Base-by-base conservation (phyloP, 441 rosid genomes). In the Gossypium schwendimanii region DNA sequence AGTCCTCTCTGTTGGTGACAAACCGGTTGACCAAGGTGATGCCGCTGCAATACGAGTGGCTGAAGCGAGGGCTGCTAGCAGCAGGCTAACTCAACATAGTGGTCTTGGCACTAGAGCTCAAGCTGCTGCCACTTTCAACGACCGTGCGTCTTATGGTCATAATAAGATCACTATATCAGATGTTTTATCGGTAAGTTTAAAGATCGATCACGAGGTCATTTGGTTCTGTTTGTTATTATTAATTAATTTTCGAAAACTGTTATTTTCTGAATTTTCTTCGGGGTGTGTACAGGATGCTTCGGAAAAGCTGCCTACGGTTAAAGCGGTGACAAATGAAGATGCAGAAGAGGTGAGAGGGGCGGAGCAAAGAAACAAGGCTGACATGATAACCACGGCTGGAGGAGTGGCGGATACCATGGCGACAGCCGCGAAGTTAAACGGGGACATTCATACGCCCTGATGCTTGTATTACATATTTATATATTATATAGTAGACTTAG, bases 381-480 rank as follows among this genome's bases (percentile, higher is more conserved):
- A 81, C 12, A 72, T 78, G 90, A 74, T 18, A 6, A 73, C 84
- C 2, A 82, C 84, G 10, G 83, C 84, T 3, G 89, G 88, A 17
- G 89, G 93, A 1, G 84, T 86, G 26, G 90, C 86, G 1, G 85
- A 80, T 44, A 81, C 90, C n/a, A 76, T 84, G 72, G 85, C 86
- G 0, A 87, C 84, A 0, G 91, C 90, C 0, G 85, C 86, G 24
- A 78, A 81, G 71, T 66, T 84, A 23, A 82, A 86, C 57, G 80
- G 82, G 33, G 28, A 64, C 41, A 36, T 7, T 6, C 12, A 12
- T 12, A 44, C 4, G 20, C 54, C 18, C 1, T 64, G 54, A 44
- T 21, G 63, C 6, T 12, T 23, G n/a, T 24, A 5, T 12, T 63
- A 20, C 28, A 1, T 18, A 11, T 11, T 21, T 3, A 21, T 63